Conservation (phyloP, 306 rosid genomes). For the Cicer cuneatum region DNA sequence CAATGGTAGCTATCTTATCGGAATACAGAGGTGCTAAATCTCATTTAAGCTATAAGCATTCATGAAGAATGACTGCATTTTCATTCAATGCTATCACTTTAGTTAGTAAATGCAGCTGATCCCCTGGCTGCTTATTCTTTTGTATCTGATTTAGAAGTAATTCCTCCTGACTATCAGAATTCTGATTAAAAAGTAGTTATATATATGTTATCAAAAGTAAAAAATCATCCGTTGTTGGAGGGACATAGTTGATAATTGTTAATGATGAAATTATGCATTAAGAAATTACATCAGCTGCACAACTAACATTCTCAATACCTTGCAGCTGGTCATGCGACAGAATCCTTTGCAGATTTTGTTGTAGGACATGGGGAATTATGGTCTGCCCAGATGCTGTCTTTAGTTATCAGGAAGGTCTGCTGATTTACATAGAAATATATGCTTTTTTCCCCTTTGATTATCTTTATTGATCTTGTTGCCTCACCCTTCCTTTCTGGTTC, state of each 20-base stretch:
- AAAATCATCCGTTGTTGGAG: neutral
- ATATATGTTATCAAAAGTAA: constrained; percentile 13
- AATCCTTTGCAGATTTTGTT: constrained; percentile 94
- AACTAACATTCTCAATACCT: constrained; percentile 48
- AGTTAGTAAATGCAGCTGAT: constrained; percentile 15
- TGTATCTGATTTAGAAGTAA: neutral
- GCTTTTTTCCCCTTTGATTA: constrained; percentile 10
- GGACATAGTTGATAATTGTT: constrained; percentile 17
- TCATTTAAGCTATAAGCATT: constrained; percentile 8
- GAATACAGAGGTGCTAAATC: constrained; percentile 12
- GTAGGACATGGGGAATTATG: constrained; percentile 99
- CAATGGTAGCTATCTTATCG: neutral
- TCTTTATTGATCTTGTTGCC: constrained; percentile 36
- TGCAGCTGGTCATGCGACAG: constrained; percentile 99
- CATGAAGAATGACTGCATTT: neutral
- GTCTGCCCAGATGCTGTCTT: constrained; percentile 91
- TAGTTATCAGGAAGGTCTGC: constrained; percentile 76
- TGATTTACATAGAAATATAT: constrained; percentile 37
- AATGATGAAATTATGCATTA: constrained; percentile 29
- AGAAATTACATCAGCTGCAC: constrained; percentile 29
- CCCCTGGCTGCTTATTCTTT: neutral
- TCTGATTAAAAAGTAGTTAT: constrained; percentile 26
- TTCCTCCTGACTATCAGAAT: neutral
- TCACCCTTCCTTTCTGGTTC: constrained; percentile 37
- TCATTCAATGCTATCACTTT: neutral